Evolutionary conservation across 192 early-diverging fungal genomes (phyloP), one percentile per base, ranked within the genome.

Genomic region (Umbelopsis sp.): DNA sequence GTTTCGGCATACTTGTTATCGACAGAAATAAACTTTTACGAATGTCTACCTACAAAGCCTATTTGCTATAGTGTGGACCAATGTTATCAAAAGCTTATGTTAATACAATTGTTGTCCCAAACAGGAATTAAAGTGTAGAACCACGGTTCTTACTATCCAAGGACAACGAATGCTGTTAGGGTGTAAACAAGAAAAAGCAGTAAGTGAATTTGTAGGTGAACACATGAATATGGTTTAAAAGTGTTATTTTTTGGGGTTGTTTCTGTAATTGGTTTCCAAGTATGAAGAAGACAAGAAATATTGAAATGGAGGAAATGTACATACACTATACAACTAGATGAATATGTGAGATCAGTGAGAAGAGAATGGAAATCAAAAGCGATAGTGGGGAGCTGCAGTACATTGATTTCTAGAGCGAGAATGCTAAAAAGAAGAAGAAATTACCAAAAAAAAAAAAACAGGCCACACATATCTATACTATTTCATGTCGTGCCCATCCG

Each of bases 401-500:
- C 47, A 21, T 17, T 49, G 47, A 49, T 49, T 49, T 21, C 47
- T 21, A n/a, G 5, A 41, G 38, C 12, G 38, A 41, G 5, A 6
- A 11, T 6, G 38, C 7, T 6, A 11, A 41, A 26, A 53, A 31
- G 11, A 62, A 62, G 34, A 22, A 62, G 20, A 12, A 62, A 34
- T 11, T 25, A 34, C 11, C 10, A 62, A 53, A 54, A 32, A 62
- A 49, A 9, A 34, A 29, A 32, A 4, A 62, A 62, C 11, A 31
- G 31, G n/a, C 47, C 12, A 32, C 34, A 17, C 31, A 29, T 62
- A 20, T 62, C 31, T 62, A 62, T n/a, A 41, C 44, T 47, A 45
- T 67, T 45, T 67, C 38, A 34, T 43, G 66, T 14, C 66, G 66
- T 45, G 72, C 38, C 82, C 82, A 83, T 32, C 81, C 81, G 65